Percentiles rank a stretch among this genome's conserved stretches.
Conservation (phyloP, 768 basidiomycete genomes). For the Paxillus involutus region DNA sequence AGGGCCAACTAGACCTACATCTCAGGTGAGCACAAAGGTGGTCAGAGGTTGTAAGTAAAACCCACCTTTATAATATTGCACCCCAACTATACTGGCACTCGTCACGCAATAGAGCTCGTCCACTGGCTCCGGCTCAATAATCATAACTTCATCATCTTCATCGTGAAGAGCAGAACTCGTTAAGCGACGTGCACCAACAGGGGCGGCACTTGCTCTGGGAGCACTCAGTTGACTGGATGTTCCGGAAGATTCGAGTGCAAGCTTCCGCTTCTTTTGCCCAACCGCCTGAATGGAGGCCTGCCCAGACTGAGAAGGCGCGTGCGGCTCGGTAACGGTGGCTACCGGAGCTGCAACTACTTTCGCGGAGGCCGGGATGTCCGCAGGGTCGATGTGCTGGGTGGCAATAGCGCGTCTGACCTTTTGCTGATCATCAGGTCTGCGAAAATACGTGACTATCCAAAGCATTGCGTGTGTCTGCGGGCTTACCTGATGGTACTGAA, state of each 20-base stretch:
- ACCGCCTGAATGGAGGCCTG: constrained; percentile 7
- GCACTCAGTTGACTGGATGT: constrained; percentile 13
- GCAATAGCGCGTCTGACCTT: constrained; percentile 63
- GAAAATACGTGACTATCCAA: not conserved
- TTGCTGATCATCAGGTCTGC: constrained; percentile 58
- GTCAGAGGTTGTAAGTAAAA: not conserved
- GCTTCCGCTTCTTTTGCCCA: constrained; percentile 47
- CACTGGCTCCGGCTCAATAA: constrained; percentile 42
- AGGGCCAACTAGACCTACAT: constrained; percentile 72
- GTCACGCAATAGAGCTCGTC: constrained; percentile 72
- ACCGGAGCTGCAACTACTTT: constrained; percentile 13
- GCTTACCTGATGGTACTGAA: constrained; percentile 51
- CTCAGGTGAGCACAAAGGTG: constrained; percentile 1
- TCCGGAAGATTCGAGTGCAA: constrained; percentile 17
- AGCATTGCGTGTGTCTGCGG: not conserved
- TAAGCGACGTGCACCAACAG: not conserved
- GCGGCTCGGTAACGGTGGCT: not conserved
- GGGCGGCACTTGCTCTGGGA: constrained; percentile 16
- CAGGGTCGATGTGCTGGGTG: constrained; percentile 50
- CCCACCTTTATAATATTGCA: constrained; percentile 78
- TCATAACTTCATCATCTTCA: constrained; percentile 43
- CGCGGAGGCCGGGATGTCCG: constrained; percentile 54
- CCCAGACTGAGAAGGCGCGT: constrained; percentile 10
- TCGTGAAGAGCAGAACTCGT: constrained; percentile 27
- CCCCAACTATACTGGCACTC: constrained; percentile 69